Percentiles rank a stretch among this genome's conserved stretches.
Evolutionary conservation across 179 eudicot genomes (phyloP).

Genomic region (Amaranthus tricolor): DNA sequence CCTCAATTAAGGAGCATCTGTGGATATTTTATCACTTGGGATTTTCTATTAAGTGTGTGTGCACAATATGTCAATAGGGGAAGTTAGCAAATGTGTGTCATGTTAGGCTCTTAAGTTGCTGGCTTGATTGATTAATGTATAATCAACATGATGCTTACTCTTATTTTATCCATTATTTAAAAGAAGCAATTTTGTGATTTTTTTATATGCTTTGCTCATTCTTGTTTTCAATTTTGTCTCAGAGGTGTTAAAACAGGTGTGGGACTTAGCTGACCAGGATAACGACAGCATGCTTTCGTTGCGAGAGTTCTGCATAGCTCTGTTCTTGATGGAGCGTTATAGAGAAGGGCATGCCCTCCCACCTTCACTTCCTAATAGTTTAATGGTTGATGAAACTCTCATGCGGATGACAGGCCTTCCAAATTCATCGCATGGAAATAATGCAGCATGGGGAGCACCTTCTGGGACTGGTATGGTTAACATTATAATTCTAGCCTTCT

Average conservation of each 20-base stretch:
- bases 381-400: slow-evolving; percentile 59
- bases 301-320: slow-evolving; percentile 89
- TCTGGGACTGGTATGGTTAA: slow-evolving; percentile 38
- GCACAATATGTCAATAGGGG: background rate
- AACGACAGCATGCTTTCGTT: slow-evolving; percentile 95
- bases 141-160: background rate
- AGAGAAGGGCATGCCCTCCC: slow-evolving; percentile 97
- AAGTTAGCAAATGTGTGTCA: background rate
- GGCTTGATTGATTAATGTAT: background rate
- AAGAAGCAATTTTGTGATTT: background rate
- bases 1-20: no score
- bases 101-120: background rate
- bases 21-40: no score
- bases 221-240: slow-evolving; percentile 26
- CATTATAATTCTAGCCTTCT: background rate
- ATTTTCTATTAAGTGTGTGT: background rate
- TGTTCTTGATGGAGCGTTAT: slow-evolving; percentile 87
- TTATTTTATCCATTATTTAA: background rate
- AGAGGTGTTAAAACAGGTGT: slow-evolving; percentile 95
- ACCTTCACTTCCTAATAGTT: slow-evolving; percentile 54
- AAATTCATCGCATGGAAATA: slow-evolving; percentile 40
- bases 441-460: slow-evolving; percentile 64
- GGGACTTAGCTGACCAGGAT: slow-evolving; percentile 99
- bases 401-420: slow-evolving; percentile 64
- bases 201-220: slow-evolving; percentile 15